phyloP scores from a whole-genome alignment of 495 filamentous ascomycete species.

The Tuber umbilicatum region DNA sequence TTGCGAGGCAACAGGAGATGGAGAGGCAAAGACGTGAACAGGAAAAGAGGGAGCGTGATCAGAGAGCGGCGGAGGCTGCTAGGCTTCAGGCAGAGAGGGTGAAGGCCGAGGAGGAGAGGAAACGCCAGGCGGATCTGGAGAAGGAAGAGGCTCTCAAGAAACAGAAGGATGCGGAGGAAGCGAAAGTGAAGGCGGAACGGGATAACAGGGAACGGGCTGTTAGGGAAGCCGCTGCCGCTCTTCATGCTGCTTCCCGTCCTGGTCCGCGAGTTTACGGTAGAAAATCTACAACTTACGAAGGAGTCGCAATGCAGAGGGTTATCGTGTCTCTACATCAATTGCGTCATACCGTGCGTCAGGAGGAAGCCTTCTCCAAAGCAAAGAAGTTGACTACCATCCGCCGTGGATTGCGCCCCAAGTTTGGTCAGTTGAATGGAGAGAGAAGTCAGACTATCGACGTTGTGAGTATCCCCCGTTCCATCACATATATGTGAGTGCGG shows the following conservation, averaged over 20 bases:
- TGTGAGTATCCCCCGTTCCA: slow-evolving; percentile 17
- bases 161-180: slow-evolving; percentile 23
- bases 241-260: slow-evolving; percentile 17
- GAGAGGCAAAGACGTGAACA: slow-evolving; percentile 27
- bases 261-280: slow-evolving; percentile 32
- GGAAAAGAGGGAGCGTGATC: slow-evolving; percentile 30
- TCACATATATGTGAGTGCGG: neutral
- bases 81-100: slow-evolving; percentile 28
- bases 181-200: slow-evolving; percentile 18
- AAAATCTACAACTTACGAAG: slow-evolving; percentile 24
- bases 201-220: slow-evolving; percentile 15
- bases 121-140: slow-evolving; percentile 24
- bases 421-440: slow-evolving; percentile 41
- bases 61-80: slow-evolving; percentile 28
- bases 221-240: slow-evolving; percentile 8
- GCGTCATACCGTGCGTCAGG: slow-evolving; percentile 24
- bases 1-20: slow-evolving; percentile 27
- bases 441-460: slow-evolving; percentile 35
- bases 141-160: slow-evolving; percentile 23
- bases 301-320: slow-evolving; percentile 28
- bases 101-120: slow-evolving; percentile 27
- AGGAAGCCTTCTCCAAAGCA: slow-evolving; percentile 29
- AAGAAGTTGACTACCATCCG: slow-evolving; percentile 34
- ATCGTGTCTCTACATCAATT: slow-evolving; percentile 37
- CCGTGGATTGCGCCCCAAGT: slow-evolving; percentile 37